These are phyloP conservation scores for Leishmania lainsoni DNA, from an alignment of 208 protist species.

Conservation along the genomic window DNA sequence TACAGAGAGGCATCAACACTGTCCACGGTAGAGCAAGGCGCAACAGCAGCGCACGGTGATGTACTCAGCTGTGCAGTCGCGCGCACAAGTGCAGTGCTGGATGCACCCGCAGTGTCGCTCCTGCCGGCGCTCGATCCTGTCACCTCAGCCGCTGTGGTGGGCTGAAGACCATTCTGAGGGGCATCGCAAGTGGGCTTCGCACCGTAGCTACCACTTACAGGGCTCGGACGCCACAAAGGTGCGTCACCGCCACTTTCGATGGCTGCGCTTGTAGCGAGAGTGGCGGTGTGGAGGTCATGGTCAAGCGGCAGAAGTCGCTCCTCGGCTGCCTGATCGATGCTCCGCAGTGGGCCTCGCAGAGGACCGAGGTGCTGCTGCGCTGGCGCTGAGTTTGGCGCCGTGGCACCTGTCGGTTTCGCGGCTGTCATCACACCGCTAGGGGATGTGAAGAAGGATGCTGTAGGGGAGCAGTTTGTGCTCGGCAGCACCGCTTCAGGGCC, in stretches of 20 bases:
- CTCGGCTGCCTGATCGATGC: background rate
- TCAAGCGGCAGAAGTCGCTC: background rate
- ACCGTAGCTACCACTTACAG: background rate
- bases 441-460: background rate
- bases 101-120: background rate
- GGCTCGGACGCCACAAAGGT: background rate
- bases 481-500: background rate
- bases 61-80: background rate
- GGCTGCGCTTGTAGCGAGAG: background rate
- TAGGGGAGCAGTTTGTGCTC: background rate
- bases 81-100: background rate
- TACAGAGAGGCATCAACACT: background rate
- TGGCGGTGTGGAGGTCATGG: background rate
- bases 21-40: background rate
- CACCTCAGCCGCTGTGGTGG: background rate
- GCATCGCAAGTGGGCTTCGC: background rate
- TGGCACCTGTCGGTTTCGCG: background rate
- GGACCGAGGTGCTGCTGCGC: background rate
- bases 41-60: background rate
- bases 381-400: background rate
- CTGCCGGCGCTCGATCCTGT: too few species aligned
- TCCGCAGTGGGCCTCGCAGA: background rate
- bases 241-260: background rate
- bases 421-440: background rate
- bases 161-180: background rate